Percentiles rank a stretch among this genome's conserved stretches.
phyloP scores from a whole-genome alignment of 805 yeast species.

The Lipomyces yamanashiensis region DNA sequence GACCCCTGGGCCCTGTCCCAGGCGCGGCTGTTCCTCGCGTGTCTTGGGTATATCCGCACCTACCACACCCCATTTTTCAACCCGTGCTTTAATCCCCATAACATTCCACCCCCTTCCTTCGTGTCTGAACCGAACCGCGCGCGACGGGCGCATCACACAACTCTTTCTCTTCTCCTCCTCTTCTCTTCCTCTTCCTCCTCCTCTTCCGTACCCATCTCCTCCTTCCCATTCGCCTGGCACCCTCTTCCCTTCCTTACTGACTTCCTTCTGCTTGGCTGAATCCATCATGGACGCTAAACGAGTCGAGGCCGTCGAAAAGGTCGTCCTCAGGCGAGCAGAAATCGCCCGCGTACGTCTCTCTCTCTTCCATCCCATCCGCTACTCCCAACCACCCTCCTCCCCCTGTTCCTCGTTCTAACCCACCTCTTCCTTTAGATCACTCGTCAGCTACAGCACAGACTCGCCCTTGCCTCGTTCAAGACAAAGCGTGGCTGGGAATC shows the following conservation, averaged over 20 bases:
- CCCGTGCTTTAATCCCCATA: too few relatives aligned
- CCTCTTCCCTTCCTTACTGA: neutral
- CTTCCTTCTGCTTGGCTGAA: constrained; percentile 7
- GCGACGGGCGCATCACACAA: neutral
- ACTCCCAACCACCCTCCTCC: neutral
- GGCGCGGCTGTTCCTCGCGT: neutral
- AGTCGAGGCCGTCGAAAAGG: constrained; percentile 40
- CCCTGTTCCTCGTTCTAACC: neutral
- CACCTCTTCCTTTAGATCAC: constrained; percentile 42
- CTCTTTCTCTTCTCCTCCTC: constrained; percentile 8
- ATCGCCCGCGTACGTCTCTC: constrained; percentile 45
- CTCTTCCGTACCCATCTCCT: neutral
- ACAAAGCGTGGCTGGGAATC: constrained; percentile 49
- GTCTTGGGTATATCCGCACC: neutral
- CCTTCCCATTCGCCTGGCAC: constrained; percentile 2
- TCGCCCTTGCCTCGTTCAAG: constrained; percentile 50
- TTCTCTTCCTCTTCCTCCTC: constrained; percentile 7
- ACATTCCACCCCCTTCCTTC: neutral
- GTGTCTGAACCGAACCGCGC: neutral
- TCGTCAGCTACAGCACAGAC: constrained; percentile 49
- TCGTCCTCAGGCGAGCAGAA: constrained; percentile 50
- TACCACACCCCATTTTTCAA: too few relatives aligned
- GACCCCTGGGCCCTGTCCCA: neutral
- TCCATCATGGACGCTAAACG: constrained; percentile 35
- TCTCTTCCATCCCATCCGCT: neutral